Evolutionary conservation across 495 filamentous ascomycete species (phyloP), one percentile per base, ranked within the genome.

Genomic region (Filosporella fistucella): DNA sequence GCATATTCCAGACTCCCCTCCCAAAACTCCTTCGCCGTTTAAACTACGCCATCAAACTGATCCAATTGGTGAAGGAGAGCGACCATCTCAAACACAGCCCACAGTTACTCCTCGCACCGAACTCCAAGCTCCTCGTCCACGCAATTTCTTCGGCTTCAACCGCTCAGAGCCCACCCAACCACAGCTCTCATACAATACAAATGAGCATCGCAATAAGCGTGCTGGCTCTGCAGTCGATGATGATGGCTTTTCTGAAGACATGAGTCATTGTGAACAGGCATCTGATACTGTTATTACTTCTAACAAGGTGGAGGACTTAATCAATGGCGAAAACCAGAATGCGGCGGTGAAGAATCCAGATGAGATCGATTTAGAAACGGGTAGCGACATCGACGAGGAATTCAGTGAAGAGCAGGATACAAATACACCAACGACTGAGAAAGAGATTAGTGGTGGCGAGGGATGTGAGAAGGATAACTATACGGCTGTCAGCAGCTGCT

Each of bases 361-460:
- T 48, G 45, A 48, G 36, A 48, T 48, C 22, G 42, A 17, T 16
- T 30, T 45, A 14, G 7, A 25, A 10, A 3, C 13, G n/a, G 40
- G 28, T 26, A 14, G 20, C 14, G 28, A 30, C n/a, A n/a, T n/a
- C n/a, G n/a, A n/a, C n/a, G n/a, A n/a, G n/a, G n/a, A n/a, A n/a
- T n/a, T n/a, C n/a, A n/a, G n/a, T n/a, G n/a, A n/a, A n/a, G n/a
- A n/a, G n/a, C n/a, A n/a, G n/a, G n/a, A n/a, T n/a, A n/a, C n/a
- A n/a, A n/a, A n/a, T n/a, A n/a, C n/a, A n/a, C n/a, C n/a, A n/a
- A n/a, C n/a, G n/a, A n/a, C n/a, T n/a, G n/a, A n/a, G n/a, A n/a
- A n/a, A n/a, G n/a, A n/a, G n/a, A n/a, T n/a, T n/a, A n/a, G n/a
- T n/a, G n/a, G n/a, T n/a, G n/a, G n/a, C n/a, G n/a, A n/a, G n/a